Conservation (phyloP, 2,329 filamentous ascomycete genomes). For the Rutstroemia sp. region DNA sequence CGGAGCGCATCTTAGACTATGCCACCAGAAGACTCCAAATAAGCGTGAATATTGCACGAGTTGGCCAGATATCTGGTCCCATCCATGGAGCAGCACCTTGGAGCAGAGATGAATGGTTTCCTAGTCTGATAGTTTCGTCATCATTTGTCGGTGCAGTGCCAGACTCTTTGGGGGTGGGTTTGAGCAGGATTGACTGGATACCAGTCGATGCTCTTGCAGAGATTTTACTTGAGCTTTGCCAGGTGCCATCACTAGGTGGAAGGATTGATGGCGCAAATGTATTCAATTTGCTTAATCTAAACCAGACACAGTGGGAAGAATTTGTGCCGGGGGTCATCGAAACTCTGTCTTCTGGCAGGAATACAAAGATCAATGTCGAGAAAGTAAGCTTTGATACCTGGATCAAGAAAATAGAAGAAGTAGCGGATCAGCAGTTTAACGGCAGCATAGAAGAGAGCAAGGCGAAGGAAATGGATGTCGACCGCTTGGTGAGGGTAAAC, state of each 20-base stretch:
- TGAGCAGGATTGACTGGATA: not conserved
- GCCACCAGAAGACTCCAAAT: conserved; percentile 33
- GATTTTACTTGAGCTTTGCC: not conserved
- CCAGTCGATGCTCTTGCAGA: not conserved
- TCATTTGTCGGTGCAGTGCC: not conserved
- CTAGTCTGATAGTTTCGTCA: not conserved
- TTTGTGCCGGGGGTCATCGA: not conserved
- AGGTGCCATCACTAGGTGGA: not conserved
- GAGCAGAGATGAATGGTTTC: not conserved
- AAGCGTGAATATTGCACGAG: conserved; percentile 34
- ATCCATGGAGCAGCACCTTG: not conserved
- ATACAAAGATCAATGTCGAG: not conserved
- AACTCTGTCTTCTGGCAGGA: not conserved
- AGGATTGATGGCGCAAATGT: not conserved
- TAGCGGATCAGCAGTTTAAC: not conserved
- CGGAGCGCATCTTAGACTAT: conserved; percentile 34
- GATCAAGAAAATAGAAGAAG: not conserved
- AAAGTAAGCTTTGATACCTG: not conserved
- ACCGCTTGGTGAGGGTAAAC: not conserved
- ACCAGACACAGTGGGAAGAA: not conserved
- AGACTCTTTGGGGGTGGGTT: not conserved
- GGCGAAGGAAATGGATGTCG: not conserved
- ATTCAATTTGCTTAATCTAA: not conserved
- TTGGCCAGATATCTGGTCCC: conserved; percentile 40
- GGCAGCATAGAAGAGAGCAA: not conserved